A percentile compares a stretch with the other conserved stretches of the same genome.
Evolutionary conservation across 2,329 filamentous ascomycete species (phyloP).

Genomic region (Pseudogymnoascus sp.): DNA sequence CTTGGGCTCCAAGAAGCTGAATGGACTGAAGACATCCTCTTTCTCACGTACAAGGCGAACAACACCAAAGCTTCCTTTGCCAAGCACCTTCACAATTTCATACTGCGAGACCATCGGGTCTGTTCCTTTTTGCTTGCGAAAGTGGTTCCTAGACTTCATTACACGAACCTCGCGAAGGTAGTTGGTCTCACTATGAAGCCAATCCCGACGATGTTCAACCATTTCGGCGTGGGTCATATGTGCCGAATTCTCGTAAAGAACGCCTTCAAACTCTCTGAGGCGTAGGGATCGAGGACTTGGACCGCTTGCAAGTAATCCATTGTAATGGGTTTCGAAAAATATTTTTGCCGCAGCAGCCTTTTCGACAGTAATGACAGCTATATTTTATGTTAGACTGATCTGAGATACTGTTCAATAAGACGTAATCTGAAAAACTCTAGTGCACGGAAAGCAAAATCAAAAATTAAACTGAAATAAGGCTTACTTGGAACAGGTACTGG

Average conservation of each 20-base stretch:
- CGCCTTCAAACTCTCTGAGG: slow-evolving; percentile 52
- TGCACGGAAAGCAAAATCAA: background rate
- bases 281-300: slow-evolving; percentile 54
- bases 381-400: background rate
- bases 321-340: slow-evolving; percentile 78
- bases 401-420: background rate
- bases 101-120: slow-evolving; percentile 57
- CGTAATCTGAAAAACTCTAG: too few relatives aligned
- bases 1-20: slow-evolving; percentile 11
- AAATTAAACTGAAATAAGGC: background rate
- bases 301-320: slow-evolving; percentile 51
- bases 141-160: slow-evolving; percentile 52
- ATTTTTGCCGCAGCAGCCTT: slow-evolving; percentile 73
- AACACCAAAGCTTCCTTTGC: slow-evolving; percentile 91
- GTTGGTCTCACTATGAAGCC: slow-evolving; percentile 60
- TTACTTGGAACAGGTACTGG: slow-evolving; percentile 25
- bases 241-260: slow-evolving; percentile 45
- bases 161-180: slow-evolving; percentile 66
- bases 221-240: slow-evolving; percentile 46
- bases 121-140: slow-evolving; percentile 28
- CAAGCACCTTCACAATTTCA: slow-evolving; percentile 71
- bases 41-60: slow-evolving; percentile 76
- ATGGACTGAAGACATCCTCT: slow-evolving; percentile 17
- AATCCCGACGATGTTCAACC: slow-evolving; percentile 46
- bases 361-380: slow-evolving; percentile 56